Conservation (phyloP, 225 moss, liverwort and hornwort genomes). For the Bryum argenteum region DNA sequence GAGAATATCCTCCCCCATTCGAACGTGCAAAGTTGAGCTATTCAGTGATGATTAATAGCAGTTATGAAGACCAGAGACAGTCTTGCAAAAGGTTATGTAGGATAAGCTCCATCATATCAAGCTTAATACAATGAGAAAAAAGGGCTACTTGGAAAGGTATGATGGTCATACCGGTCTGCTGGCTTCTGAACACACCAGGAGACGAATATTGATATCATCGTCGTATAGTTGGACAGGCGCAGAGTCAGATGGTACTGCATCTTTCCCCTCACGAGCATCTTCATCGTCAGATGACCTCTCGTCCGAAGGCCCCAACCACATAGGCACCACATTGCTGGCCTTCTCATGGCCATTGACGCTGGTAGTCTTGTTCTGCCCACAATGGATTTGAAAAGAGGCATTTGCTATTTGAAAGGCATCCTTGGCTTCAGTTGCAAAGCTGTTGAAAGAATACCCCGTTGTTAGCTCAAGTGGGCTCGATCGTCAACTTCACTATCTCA, state of each 20-base stretch:
- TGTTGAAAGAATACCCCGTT: slow-evolving; percentile 36
- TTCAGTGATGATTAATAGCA: neutral
- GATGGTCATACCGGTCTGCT: slow-evolving; percentile 64
- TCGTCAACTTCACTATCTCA: slow-evolving; percentile 15
- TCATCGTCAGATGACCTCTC: slow-evolving; percentile 51
- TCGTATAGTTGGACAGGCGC: slow-evolving; percentile 92
- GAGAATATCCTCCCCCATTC: neutral
- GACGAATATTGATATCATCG: slow-evolving; percentile 77
- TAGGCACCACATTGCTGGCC: slow-evolving; percentile 60
- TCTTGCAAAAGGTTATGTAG: slow-evolving; percentile 11
- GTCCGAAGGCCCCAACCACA: slow-evolving; percentile 68
- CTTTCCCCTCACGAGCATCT: slow-evolving; percentile 51
- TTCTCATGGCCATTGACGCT: slow-evolving; percentile 73
- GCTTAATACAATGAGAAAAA: slow-evolving; percentile 16
- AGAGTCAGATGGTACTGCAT: slow-evolving; percentile 57
- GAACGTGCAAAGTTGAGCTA: neutral
- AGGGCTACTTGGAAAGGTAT: slow-evolving; percentile 17
- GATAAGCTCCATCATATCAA: slow-evolving; percentile 3
- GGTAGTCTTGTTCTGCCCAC: slow-evolving; percentile 74
- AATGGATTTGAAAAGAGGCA: slow-evolving; percentile 80
- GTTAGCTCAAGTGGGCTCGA: slow-evolving; percentile 12
- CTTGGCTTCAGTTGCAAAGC: slow-evolving; percentile 81
- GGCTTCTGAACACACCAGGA: slow-evolving; percentile 88
- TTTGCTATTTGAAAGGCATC: slow-evolving; percentile 86
- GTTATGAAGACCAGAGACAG: neutral